These are phyloP conservation scores for Fimicolochytrium jonesii DNA, from an alignment of 192 early-diverging fungal genomes.

Conservation along the genomic window DNA sequence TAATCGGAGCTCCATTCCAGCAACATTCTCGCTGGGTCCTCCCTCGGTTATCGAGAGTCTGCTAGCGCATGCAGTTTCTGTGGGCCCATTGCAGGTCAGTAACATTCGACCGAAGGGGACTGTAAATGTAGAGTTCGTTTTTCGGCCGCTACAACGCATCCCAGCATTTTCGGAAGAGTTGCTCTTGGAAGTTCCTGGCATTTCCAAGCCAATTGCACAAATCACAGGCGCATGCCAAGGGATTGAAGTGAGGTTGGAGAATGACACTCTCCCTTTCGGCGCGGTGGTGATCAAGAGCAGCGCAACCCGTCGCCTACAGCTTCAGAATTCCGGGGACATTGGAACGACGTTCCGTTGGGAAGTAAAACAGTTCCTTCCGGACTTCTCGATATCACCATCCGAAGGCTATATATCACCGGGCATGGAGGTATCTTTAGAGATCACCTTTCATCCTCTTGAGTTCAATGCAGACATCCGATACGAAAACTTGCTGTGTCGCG, in stretches of 20 bases:
- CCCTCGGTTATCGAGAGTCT: slow-evolving; percentile 33
- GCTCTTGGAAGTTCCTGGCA: slow-evolving; percentile 40
- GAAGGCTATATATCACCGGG: slow-evolving; percentile 64
- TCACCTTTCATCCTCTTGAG: slow-evolving; percentile 53
- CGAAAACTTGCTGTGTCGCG: slow-evolving; percentile 45
- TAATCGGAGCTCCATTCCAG: slow-evolving; percentile 50
- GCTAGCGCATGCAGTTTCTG: slow-evolving; percentile 16
- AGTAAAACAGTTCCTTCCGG: slow-evolving; percentile 37
- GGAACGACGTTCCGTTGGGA: slow-evolving; percentile 56
- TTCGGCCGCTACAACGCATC: slow-evolving; percentile 45
- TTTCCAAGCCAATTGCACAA: slow-evolving; percentile 34
- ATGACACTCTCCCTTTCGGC: slow-evolving; percentile 58
- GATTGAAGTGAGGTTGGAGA: slow-evolving; percentile 54
- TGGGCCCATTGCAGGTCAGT: slow-evolving; percentile 28
- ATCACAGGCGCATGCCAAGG: slow-evolving; percentile 55
- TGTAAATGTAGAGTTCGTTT: slow-evolving; percentile 41
- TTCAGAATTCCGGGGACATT: slow-evolving; percentile 57
- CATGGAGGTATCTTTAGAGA: slow-evolving; percentile 57
- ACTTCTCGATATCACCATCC: slow-evolving; percentile 54
- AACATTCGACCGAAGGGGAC: slow-evolving; percentile 44
- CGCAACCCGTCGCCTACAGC: slow-evolving; percentile 46
- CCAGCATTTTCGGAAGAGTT: slow-evolving; percentile 53
- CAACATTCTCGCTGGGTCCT: slow-evolving; percentile 41
- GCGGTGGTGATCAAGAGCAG: slow-evolving; percentile 56
- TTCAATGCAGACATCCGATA: slow-evolving; percentile 54